These are phyloP conservation scores for Saccharum officinarum DNA, from an alignment of 176 grass and related monocot genomes.

Conservation along the genomic window DNA sequence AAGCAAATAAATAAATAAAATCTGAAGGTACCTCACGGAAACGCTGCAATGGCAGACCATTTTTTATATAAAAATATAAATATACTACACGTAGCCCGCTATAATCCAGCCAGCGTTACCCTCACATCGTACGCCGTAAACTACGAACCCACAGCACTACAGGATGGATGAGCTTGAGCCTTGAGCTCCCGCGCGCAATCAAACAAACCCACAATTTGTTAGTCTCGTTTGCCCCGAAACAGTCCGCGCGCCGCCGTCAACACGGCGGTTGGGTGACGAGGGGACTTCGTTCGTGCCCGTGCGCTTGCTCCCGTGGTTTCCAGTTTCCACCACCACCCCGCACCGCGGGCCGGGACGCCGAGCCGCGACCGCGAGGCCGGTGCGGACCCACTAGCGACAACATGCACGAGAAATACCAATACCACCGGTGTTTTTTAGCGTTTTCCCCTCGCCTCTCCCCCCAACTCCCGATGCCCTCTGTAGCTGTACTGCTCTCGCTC, in stretches of 20 bases:
- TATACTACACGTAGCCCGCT: background rate
- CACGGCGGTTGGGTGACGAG: background rate
- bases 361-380: background rate
- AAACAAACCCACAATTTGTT: constrained; percentile 11
- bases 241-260: background rate
- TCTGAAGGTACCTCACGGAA: background rate
- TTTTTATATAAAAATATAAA: too few species aligned
- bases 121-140: constrained; percentile 31
- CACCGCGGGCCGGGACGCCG: background rate
- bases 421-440: background rate
- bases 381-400: constrained; percentile 47
- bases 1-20: background rate
- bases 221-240: background rate
- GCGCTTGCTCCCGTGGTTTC: background rate
- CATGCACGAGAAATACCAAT: constrained; percentile 31
- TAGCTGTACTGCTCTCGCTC: constrained; percentile 10
- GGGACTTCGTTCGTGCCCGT: background rate
- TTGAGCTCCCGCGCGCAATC: constrained; percentile 1
- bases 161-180: background rate
- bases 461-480: constrained; percentile 31
- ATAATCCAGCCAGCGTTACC: background rate
- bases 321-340: constrained; percentile 14
- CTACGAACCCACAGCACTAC: background rate
- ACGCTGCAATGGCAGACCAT: background rate
- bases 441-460: background rate